phyloP scores from a whole-genome alignment of 768 basidiomycete genomes.

The Kwoniella europaea region DNA sequence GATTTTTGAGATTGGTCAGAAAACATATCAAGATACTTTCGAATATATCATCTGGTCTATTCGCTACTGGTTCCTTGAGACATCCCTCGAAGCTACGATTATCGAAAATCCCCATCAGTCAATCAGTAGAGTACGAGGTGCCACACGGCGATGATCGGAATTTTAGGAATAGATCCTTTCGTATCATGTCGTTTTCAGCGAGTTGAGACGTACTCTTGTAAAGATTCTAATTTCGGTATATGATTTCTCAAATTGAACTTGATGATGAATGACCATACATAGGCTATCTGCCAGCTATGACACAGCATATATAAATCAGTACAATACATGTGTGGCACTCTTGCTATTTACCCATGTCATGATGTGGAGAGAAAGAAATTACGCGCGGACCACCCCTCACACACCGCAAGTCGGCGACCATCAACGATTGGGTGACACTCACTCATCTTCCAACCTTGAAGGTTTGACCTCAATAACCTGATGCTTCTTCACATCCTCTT shows the following conservation, averaged over 20 bases:
- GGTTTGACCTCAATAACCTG: constrained; percentile 34
- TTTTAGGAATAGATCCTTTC: not conserved
- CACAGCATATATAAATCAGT: not conserved
- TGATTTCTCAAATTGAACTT: constrained; percentile 37
- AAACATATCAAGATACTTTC: constrained; percentile 49
- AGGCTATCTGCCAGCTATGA: constrained; percentile 48
- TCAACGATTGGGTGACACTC: constrained; percentile 6
- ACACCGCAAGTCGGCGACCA: not conserved
- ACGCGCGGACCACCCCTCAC: constrained; percentile 17
- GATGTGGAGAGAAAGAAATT: not conserved
- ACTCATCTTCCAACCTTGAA: constrained; percentile 35
- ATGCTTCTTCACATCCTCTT: constrained; percentile 42
- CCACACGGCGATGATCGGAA: constrained; percentile 7
- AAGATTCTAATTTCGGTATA: constrained; percentile 36
- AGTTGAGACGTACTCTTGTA: constrained; percentile 43
- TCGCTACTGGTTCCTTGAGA: constrained; percentile 44
- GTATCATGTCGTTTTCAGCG: not conserved
- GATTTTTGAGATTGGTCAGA: constrained; percentile 48
- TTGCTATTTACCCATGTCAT: constrained; percentile 2
- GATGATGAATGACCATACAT: constrained; percentile 50
- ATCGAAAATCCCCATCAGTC: not conserved
- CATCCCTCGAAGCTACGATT: constrained; percentile 41
- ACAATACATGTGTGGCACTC: not conserved
- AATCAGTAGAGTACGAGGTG: not conserved
- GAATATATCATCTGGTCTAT: constrained; percentile 50